Evolutionary conservation across 2,329 filamentous ascomycete species (phyloP).

Genomic region (Aspergillus oerlinghausenensis): DNA sequence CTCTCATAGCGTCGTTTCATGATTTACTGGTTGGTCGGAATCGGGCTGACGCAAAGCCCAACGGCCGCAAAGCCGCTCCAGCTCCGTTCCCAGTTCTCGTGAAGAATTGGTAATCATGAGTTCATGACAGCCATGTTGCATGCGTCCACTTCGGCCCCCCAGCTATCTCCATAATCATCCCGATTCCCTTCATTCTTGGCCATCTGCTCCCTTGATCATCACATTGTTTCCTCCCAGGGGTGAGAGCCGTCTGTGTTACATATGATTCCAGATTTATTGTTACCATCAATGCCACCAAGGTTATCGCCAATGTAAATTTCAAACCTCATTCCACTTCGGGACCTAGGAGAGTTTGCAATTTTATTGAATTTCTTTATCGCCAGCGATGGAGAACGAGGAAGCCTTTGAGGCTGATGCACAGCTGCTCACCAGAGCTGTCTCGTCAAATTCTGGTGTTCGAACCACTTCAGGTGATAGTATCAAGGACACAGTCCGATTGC

Average conservation of each 20-base stretch:
- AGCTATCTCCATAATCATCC: background rate
- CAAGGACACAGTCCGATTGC: background rate
- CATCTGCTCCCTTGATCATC: background rate
- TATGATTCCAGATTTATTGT: background rate
- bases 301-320: background rate
- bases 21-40: background rate
- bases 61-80: background rate
- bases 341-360: background rate
- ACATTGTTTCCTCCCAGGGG: background rate
- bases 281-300: background rate
- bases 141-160: background rate
- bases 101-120: background rate
- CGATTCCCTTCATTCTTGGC: background rate
- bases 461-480: background rate
- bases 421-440: slow-evolving; percentile 11
- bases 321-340: background rate
- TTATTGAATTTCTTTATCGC: background rate
- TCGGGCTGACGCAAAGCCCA: background rate
- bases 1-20: background rate
- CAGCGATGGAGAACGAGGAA: slow-evolving; percentile 32
- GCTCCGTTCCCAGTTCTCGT: background rate
- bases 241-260: background rate
- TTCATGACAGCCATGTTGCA: background rate
- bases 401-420: slow-evolving; percentile 30
- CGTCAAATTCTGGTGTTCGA: background rate